These are phyloP conservation scores for Mrakia hoshinonis DNA, from an alignment of 768 basidiomycete genomes.

Conservation along the genomic window DNA sequence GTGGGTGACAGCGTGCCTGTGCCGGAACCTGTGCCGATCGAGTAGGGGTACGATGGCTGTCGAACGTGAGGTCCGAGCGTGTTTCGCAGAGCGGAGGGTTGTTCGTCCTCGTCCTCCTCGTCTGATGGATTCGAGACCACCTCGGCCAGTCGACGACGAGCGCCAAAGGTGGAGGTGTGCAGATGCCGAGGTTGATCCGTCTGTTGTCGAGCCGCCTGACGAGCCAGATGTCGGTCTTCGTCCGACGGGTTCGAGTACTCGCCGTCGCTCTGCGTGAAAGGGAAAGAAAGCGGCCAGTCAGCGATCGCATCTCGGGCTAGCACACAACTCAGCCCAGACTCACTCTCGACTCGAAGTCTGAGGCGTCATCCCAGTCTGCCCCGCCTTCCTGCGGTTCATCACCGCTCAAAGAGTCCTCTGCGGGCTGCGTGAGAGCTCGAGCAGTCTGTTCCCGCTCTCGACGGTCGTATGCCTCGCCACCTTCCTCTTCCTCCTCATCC, in stretches of 20 bases:
- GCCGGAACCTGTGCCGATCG: neutral
- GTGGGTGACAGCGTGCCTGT: neutral
- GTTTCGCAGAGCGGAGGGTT: neutral
- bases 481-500: slow-evolving; percentile 5
- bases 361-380: no score
- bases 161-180: neutral
- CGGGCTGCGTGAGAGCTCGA: neutral
- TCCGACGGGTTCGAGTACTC: slow-evolving; percentile 11
- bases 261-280: neutral
- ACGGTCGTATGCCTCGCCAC: neutral
- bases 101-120: neutral
- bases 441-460: neutral
- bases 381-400: no score
- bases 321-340: neutral
- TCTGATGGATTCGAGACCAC: slow-evolving; percentile 21
- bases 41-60: neutral
- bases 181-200: neutral
- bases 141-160: neutral
- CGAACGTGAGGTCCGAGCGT: neutral
- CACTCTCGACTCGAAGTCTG: no score
- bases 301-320: neutral
- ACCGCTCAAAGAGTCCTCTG: neutral
- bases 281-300: neutral
- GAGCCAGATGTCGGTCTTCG: slow-evolving; percentile 8
- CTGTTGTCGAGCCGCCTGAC: neutral